Conservation (phyloP, 2,329 filamentous ascomycete species). For the Ophiocordyceps sinensis region DNA sequence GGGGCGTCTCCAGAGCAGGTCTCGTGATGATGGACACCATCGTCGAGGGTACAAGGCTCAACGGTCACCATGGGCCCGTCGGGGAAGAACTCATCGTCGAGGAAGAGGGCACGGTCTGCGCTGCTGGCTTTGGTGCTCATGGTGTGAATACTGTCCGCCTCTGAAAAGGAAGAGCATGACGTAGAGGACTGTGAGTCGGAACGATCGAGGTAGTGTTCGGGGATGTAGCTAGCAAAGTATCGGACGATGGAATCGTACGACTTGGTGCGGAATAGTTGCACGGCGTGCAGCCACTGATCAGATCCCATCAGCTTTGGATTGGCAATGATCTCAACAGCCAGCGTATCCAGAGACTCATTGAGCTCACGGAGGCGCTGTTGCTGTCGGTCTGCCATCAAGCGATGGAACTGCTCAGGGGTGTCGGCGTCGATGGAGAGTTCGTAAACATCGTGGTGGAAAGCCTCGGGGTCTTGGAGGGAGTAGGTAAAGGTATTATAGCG, state of each 20-base stretch:
- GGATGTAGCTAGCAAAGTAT: conserved; percentile 45
- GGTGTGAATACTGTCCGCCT: conserved; percentile 21
- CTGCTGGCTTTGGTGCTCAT: conserved; percentile 24
- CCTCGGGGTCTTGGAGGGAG: conserved; percentile 42
- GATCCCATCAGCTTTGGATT: conserved; percentile 44
- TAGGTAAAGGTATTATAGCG: conserved; percentile 45
- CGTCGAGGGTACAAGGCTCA: conserved; percentile 23
- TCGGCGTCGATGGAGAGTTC: conserved; percentile 39
- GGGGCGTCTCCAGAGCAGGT: conserved; percentile 11
- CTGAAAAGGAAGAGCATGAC: conserved; percentile 22
- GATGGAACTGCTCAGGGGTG: conserved; percentile 38
- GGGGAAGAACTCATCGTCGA: conserved; percentile 22
- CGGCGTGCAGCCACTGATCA: conserved; percentile 41
- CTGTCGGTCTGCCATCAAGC: conserved; percentile 37
- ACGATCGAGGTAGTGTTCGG: conserved; percentile 30
- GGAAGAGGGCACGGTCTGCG: conserved; percentile 24
- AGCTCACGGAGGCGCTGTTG: conserved; percentile 38
- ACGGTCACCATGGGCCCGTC: conserved; percentile 26
- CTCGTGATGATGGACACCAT: conserved; percentile 6
- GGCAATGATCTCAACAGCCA: conserved; percentile 45
- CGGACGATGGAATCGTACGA: conserved; percentile 46
- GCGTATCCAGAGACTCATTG: conserved; percentile 39
- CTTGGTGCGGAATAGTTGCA: conserved; percentile 44
- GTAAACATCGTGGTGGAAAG: conserved; percentile 47
- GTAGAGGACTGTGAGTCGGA: conserved; percentile 19